These are phyloP conservation scores for Neurospora pannonica DNA, from an alignment of 495 filamentous ascomycete species.

Conservation along the genomic window DNA sequence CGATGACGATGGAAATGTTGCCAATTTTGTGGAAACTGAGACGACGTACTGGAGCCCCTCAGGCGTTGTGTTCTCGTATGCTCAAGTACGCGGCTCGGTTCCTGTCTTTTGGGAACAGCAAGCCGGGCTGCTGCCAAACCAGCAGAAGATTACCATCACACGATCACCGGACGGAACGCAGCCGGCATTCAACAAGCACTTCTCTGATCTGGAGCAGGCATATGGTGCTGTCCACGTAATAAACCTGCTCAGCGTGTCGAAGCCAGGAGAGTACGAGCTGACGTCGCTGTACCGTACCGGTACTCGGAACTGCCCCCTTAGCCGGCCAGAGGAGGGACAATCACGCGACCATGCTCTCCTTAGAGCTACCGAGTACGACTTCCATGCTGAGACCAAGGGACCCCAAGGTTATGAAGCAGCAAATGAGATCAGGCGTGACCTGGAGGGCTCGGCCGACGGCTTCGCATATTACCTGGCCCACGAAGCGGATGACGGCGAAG, in stretches of 20 bases:
- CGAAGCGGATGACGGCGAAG: conserved; percentile 42
- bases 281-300: conserved; percentile 70
- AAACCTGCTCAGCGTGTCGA: conserved; percentile 82
- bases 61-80: conserved; percentile 81
- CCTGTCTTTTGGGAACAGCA: conserved; percentile 97
- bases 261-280: conserved; percentile 72
- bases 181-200: conserved; percentile 91
- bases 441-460: conserved; percentile 65
- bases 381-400: conserved; percentile 86
- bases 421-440: conserved; percentile 60
- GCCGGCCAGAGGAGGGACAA: conserved; percentile 32
- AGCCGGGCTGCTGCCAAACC: conserved; percentile 75
- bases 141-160: conserved; percentile 91
- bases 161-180: conserved; percentile 84
- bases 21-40: conserved; percentile 70
- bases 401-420: conserved; percentile 83
- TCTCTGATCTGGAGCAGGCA: conserved; percentile 66
- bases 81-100: conserved; percentile 82
- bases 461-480: conserved; percentile 91
- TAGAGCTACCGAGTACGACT: conserved; percentile 79
- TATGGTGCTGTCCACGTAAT: conserved; percentile 88
- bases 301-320: conserved; percentile 58
- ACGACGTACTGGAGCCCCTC: conserved; percentile 65
- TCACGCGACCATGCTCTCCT: conserved; percentile 61
- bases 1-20: conserved; percentile 94